phyloP scores from a whole-genome alignment of 2,329 filamentous ascomycete genomes.

The Tolypocladium inflatum region DNA sequence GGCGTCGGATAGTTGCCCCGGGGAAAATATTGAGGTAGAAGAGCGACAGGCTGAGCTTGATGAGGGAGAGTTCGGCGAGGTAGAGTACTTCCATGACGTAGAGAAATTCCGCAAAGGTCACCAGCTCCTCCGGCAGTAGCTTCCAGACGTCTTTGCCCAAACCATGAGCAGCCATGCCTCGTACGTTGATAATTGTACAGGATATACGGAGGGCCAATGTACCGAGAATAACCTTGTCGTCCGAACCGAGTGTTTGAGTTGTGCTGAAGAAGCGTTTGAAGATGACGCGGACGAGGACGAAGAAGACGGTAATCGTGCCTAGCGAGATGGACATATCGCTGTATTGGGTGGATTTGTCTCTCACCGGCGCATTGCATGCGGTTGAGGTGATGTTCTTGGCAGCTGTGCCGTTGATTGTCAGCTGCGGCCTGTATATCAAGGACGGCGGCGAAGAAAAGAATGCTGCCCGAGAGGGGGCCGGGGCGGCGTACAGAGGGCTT shows the following conservation, averaged over 20 bases:
- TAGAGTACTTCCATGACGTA: conserved; percentile 29
- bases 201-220: conserved; percentile 17
- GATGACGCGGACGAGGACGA: conserved; percentile 25
- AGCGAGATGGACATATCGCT: neutral
- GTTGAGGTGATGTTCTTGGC: conserved; percentile 1
- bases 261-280: conserved; percentile 22
- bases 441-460: neutral
- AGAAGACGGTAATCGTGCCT: conserved; percentile 11
- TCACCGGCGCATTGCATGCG: neutral
- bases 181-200: conserved; percentile 17
- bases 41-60: conserved; percentile 37
- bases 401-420: neutral
- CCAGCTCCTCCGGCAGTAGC: conserved; percentile 25
- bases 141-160: conserved; percentile 37
- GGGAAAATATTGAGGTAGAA: conserved; percentile 43
- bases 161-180: conserved; percentile 22
- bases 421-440: neutral
- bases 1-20: conserved; percentile 18
- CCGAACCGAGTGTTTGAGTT: conserved; percentile 19
- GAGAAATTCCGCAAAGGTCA: conserved; percentile 27
- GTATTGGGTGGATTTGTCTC: neutral
- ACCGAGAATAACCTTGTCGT: conserved; percentile 24
- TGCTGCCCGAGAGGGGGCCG: neutral
- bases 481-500: neutral
- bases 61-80: conserved; percentile 28